Evolutionary conservation across 345 rosid species (phyloP), one percentile per base, ranked within the genome.

Genomic region (Linum trigynum): DNA sequence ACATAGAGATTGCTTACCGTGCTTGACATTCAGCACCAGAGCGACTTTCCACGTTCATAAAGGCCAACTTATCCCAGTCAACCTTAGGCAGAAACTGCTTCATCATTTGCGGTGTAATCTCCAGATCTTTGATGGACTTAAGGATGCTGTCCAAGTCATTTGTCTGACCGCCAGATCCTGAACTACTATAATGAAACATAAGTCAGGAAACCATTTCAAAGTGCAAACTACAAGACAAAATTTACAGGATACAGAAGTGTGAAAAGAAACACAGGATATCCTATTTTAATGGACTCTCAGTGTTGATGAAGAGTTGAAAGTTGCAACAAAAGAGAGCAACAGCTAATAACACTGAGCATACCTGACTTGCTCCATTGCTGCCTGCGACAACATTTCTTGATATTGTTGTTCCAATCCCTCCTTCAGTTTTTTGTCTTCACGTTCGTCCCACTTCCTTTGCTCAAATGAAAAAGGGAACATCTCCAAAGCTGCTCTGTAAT

Each of bases 1-100:
- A 39, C 12, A 42, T 10, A 71, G 65, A 53, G 60, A 61, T 56
- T 69, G 61, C 79, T 76, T 82, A 94, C 99, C 78, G 85, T 68
- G 95, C 82, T 81, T 84, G 85, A 73, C 99, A 94, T 80, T 90
- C 97, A 63, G 92, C 82, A 73, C 89, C 95, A 71, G 85, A 77
- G 61, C 81, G 96, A 79, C 82, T 84, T 39, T 64, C 65, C 36
- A 82, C 74, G 67, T 79, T 81, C 71, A 69, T 65, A 9, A 89
- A 86, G 59, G 98, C 89, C 77, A 91, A 69, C 40, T 81, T 84
- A 73, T 85, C 81, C 99, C 99, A 94, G 14, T 84, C 78, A 70
- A 88, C 86, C 66, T 85, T 78, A 2, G 96, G 97, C 79, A 90
- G 88, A 72, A 86, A 85, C 76, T 83, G 84, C 74, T 88, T 78